Evolutionary conservation across 768 basidiomycete species (phyloP).

Genomic region (Candolleomyces eurysporus): DNA sequence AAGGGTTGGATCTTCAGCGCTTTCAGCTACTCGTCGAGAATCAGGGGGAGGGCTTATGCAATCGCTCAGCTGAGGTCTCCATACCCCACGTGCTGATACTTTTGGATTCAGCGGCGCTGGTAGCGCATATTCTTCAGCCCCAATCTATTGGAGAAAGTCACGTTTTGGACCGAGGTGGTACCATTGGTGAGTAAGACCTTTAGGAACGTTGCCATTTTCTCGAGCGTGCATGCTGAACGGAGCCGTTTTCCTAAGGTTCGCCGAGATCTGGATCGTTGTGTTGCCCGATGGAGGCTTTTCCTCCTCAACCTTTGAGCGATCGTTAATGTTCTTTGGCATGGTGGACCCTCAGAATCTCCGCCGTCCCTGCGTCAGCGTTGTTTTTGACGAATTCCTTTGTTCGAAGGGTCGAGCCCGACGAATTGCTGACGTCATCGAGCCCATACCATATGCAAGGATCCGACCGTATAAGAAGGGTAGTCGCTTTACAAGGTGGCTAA

Average conservation of each 20-base stretch:
- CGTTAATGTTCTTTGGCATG: too few relatives aligned
- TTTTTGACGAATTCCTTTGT: background rate
- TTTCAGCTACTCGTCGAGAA: background rate
- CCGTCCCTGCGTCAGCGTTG: too few relatives aligned
- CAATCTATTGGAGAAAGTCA: background rate
- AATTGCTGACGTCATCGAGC: slow-evolving; percentile 9
- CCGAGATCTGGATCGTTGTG: too few relatives aligned
- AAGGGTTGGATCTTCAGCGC: background rate
- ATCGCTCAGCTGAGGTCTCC: slow-evolving; percentile 1
- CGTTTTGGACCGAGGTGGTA: background rate
- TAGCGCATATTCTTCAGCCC: background rate
- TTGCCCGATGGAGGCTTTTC: too few relatives aligned
- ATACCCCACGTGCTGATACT: slow-evolving; percentile 4
- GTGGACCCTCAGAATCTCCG: too few relatives aligned
- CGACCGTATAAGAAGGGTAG: slow-evolving; percentile 4
- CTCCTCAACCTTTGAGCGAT: too few relatives aligned
- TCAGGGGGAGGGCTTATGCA: background rate
- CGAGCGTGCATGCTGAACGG: too few relatives aligned
- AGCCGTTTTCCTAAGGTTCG: too few relatives aligned
- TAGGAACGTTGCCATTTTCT: too few relatives aligned
- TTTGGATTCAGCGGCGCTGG: background rate
- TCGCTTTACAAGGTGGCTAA: background rate
- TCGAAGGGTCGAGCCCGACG: background rate
- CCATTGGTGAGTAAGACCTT: too few relatives aligned
- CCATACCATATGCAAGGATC: background rate